These are phyloP conservation scores for Gremmenia infestans DNA, from an alignment of 2,329 filamentous ascomycete species.

Conservation along the genomic window DNA sequence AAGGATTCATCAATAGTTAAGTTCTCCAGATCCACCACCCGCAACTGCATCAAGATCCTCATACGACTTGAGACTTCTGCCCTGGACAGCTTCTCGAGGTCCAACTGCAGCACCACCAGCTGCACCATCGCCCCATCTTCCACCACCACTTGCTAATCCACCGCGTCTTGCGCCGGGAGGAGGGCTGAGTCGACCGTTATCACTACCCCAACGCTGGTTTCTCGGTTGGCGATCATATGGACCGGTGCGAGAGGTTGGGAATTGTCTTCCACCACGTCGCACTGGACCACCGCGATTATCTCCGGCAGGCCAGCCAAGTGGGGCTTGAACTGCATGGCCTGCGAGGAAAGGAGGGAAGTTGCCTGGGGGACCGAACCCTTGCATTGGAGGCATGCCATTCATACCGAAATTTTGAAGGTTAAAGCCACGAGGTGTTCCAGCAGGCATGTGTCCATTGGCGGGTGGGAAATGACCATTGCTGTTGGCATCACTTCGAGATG, in stretches of 20 bases:
- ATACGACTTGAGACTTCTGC: constrained; percentile 91
- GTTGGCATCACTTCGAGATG: constrained; percentile 87
- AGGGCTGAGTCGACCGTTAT: constrained; percentile 42
- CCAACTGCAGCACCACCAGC: constrained; percentile 74
- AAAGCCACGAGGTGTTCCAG: constrained; percentile 88
- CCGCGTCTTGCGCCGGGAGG: constrained; percentile 48
- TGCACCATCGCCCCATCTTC: constrained; percentile 66
- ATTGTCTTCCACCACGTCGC: constrained; percentile 60
- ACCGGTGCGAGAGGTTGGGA: constrained; percentile 55
- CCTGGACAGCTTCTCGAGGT: constrained; percentile 86
- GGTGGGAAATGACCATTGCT: constrained; percentile 94
- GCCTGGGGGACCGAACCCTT: constrained; percentile 49
- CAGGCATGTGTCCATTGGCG: constrained; percentile 66
- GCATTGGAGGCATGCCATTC: constrained; percentile 52
- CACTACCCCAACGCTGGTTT: constrained; percentile 44
- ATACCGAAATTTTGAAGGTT: constrained; percentile 70
- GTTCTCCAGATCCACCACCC: constrained; percentile 69
- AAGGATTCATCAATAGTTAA: constrained; percentile 66
- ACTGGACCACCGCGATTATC: constrained; percentile 57
- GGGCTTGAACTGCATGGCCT: constrained; percentile 38
- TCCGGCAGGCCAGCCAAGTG: constrained; percentile 45
- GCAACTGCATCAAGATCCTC: constrained; percentile 90
- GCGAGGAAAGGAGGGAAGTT: constrained; percentile 53
- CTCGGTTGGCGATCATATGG: constrained; percentile 68
- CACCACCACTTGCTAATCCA: constrained; percentile 43